Conservation (phyloP, 192 early-diverging fungal species). For the Coemansia sp. region DNA sequence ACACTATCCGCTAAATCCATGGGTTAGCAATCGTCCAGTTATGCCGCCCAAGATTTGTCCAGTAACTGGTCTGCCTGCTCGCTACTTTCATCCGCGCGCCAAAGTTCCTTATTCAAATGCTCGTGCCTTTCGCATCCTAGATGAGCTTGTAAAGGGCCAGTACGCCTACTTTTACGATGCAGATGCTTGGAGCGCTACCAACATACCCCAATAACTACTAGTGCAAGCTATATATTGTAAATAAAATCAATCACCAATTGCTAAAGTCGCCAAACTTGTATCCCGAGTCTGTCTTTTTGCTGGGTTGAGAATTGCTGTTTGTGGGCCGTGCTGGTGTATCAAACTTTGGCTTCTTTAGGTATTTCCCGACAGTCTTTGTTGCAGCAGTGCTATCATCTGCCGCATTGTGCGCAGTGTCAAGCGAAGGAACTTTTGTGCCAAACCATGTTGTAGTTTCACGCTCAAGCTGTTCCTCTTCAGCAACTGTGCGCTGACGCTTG, state of each 20-base stretch:
- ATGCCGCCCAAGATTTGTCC: slow-evolving; percentile 33
- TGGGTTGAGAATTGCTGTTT: background rate
- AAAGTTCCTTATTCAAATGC: slow-evolving; percentile 45
- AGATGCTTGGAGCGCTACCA: slow-evolving; percentile 38
- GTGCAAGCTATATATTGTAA: background rate
- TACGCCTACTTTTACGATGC: slow-evolving; percentile 40
- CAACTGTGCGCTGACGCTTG: slow-evolving; percentile 39
- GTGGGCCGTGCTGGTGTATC: background rate
- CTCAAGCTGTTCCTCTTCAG: slow-evolving; percentile 55
- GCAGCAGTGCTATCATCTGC: background rate
- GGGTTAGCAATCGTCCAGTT: slow-evolving; percentile 10
- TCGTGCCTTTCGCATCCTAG: slow-evolving; percentile 37
- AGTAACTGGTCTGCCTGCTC: slow-evolving; percentile 40
- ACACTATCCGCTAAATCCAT: slow-evolving; percentile 35
- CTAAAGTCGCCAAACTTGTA: slow-evolving; percentile 47
- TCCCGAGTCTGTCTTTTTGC: slow-evolving; percentile 10
- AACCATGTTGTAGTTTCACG: slow-evolving; percentile 72
- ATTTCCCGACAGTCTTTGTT: slow-evolving; percentile 19
- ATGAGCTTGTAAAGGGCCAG: slow-evolving; percentile 39
- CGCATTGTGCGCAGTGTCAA: too few species aligned
- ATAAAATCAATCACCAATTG: slow-evolving; percentile 22
- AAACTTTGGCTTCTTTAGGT: slow-evolving; percentile 28
- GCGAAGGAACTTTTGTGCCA: slow-evolving; percentile 54
- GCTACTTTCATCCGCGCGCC: slow-evolving; percentile 44
- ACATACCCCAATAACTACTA: slow-evolving; percentile 12